phyloP scores from a whole-genome alignment of 768 basidiomycete genomes.

The Gyrodon lividus region DNA sequence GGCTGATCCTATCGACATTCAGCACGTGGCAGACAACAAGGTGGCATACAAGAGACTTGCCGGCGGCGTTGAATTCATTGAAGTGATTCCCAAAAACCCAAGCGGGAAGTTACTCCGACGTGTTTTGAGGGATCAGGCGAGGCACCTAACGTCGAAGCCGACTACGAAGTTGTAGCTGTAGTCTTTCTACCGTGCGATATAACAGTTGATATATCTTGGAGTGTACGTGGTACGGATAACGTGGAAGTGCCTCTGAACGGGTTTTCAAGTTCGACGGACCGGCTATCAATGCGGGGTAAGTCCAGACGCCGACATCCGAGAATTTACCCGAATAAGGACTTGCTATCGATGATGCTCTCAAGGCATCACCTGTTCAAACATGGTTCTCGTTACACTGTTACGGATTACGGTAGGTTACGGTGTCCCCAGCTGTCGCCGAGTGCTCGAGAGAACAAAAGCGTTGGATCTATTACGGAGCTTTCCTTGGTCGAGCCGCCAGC shows the following conservation, averaged over 20 bases:
- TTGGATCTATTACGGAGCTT: conserved; percentile 3
- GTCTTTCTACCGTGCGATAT: too few species aligned
- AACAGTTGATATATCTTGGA: too few species aligned
- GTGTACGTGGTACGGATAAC: too few species aligned
- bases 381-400: too few species aligned
- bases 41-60: conserved; percentile 55
- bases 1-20: background rate
- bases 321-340: background rate
- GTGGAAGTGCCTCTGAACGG: too few species aligned
- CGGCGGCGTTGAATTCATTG: conserved; percentile 58
- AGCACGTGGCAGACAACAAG: conserved; percentile 58
- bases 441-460: conserved; percentile 16
- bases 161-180: conserved; percentile 19
- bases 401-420: too few species aligned
- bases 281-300: too few species aligned
- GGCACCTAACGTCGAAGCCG: conserved; percentile 4
- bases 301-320: background rate
- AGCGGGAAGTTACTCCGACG: conserved; percentile 59
- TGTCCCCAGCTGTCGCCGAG: background rate
- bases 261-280: too few species aligned
- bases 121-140: conserved; percentile 49
- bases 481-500: conserved; percentile 4
- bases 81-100: conserved; percentile 60
- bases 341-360: background rate
- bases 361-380: too few species aligned